Conservation (phyloP, 164 flowering plant genomes). For the Tetracentron sinense region DNA sequence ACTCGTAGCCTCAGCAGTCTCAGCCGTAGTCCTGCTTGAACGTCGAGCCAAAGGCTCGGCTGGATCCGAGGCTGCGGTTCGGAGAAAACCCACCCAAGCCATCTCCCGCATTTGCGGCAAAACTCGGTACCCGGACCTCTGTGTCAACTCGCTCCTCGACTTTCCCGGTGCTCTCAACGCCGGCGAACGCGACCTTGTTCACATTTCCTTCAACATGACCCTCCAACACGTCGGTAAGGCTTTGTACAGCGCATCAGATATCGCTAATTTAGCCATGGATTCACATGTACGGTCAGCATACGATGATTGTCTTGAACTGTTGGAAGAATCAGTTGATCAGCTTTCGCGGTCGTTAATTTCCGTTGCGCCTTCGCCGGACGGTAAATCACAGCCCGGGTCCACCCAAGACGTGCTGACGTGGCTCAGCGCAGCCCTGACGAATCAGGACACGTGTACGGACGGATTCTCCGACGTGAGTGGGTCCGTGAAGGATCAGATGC, state of each 20-base stretch:
- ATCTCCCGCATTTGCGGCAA: slow-evolving; percentile 48
- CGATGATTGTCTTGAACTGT: slow-evolving; percentile 77
- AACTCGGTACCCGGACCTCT: slow-evolving; percentile 53
- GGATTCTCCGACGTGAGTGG: slow-evolving; percentile 53
- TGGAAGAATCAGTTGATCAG: slow-evolving; percentile 67
- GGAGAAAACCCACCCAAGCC: slow-evolving; percentile 40
- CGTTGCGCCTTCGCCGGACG: slow-evolving; percentile 20
- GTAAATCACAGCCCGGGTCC: slow-evolving; percentile 18
- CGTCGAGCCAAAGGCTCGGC: slow-evolving; percentile 7
- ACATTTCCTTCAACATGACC: slow-evolving; percentile 67
- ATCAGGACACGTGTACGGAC: slow-evolving; percentile 89
- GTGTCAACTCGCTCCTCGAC: slow-evolving; percentile 48
- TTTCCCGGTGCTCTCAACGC: slow-evolving; percentile 53
- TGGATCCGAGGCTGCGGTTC: neutral
- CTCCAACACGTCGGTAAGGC: slow-evolving; percentile 46
- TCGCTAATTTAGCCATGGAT: slow-evolving; percentile 50
- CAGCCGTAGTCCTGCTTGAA: slow-evolving; percentile 31
- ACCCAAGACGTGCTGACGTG: slow-evolving; percentile 76
- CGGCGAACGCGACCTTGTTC: slow-evolving; percentile 47
- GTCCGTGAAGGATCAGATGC: slow-evolving; percentile 51
- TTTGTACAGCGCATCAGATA: slow-evolving; percentile 35
- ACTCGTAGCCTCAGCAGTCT: slow-evolving; percentile 33
- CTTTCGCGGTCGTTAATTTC: slow-evolving; percentile 51
- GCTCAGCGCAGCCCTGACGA: slow-evolving; percentile 89
- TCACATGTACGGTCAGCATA: slow-evolving; percentile 55